Evolutionary conservation across 352 stramenopile species (phyloP), one percentile per base, ranked within the genome.

Genomic region (Phytopythium kandeliae): DNA sequence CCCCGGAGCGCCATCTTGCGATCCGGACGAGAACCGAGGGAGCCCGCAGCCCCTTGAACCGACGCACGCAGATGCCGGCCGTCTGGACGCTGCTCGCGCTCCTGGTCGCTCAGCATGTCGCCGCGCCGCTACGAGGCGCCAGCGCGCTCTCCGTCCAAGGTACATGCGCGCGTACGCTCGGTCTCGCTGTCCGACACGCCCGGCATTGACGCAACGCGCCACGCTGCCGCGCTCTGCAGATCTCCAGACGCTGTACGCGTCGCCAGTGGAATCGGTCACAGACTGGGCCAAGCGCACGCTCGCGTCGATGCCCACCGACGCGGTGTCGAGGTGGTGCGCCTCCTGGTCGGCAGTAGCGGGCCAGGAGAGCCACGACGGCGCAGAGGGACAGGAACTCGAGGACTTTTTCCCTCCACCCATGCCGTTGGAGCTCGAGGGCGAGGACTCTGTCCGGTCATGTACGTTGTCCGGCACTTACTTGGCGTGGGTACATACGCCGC

Each of bases 381-480:
- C n/a, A 8, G n/a, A 13, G n/a, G 24, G 11, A 17, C 36, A 49
- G 22, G 44, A 51, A 30, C 44, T 44, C 17, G 36, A 56, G 38
- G 49, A 62, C 35, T 21, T 52, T 30, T 67, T 67, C 45, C 60
- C 60, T n/a, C 3, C 51, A 34, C 51, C 67, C 42, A 69, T 72
- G 64, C 50, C 59, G 16, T 49, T 58, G 5, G 37, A 62, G 25
- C 51, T 68, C 34, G 48, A 54, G 10, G 56, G 54, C 52, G 60
- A 69, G 57, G 35, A 59, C 31, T 35, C 50, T 12, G 54, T 58
- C 28, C 57, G 61, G 40, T 45, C 59, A 52, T 73, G 61, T 73
- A 60, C 41, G 65, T 51, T 5, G 22, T 19, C 17, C 3, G 21
- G 17, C 12, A 34, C 46, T 22, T 44, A n/a, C 45, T 24, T 26